These are phyloP conservation scores for Aspergillus haitiensis DNA, from an alignment of 495 filamentous ascomycete species.

Conservation along the genomic window DNA sequence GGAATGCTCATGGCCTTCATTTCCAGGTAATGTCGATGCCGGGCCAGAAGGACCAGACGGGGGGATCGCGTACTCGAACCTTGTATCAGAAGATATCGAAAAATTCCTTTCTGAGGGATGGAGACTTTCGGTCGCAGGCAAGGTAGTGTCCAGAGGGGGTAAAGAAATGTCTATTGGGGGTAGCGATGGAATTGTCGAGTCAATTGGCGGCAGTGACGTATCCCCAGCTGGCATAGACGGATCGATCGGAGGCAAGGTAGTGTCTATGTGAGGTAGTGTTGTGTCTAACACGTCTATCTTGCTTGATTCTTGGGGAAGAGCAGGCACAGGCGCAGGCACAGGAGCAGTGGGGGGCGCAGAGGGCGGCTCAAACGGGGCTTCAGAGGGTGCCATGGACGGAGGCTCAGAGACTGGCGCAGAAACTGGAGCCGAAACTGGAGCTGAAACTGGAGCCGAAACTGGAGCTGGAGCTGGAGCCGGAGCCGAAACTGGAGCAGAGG, in stretches of 20 bases:
- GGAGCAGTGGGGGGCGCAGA: no score
- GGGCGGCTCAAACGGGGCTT: no score
- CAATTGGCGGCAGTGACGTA: slow-evolving; percentile 39
- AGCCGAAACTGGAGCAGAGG: no score
- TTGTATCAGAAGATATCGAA: slow-evolving; percentile 59
- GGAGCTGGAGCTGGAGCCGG: no score
- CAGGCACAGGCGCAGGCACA: background rate
- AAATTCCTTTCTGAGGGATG: slow-evolving; percentile 32
- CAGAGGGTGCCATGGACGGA: no score
- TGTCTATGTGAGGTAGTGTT: slow-evolving; percentile 27
- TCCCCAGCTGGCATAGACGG: slow-evolving; percentile 38
- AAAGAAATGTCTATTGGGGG: slow-evolving; percentile 31
- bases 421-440: no score
- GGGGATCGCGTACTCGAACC: slow-evolving; percentile 43
- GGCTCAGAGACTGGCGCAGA: no score
- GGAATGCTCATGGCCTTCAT: slow-evolving; percentile 26
- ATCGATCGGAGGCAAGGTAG: slow-evolving; percentile 43
- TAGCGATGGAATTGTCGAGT: slow-evolving; percentile 30
- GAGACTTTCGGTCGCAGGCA: slow-evolving; percentile 35
- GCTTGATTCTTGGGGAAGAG: slow-evolving; percentile 21
- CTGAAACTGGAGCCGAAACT: no score
- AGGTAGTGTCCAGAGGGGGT: slow-evolving; percentile 39
- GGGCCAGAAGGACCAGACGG: slow-evolving; percentile 9
- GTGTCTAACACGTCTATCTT: background rate
- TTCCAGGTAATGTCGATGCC: slow-evolving; percentile 17